Percentiles rank a stretch among this genome's conserved stretches.
Evolutionary conservation across 2,329 filamentous ascomycete species (phyloP).

Genomic region (Talaromyces sp.): DNA sequence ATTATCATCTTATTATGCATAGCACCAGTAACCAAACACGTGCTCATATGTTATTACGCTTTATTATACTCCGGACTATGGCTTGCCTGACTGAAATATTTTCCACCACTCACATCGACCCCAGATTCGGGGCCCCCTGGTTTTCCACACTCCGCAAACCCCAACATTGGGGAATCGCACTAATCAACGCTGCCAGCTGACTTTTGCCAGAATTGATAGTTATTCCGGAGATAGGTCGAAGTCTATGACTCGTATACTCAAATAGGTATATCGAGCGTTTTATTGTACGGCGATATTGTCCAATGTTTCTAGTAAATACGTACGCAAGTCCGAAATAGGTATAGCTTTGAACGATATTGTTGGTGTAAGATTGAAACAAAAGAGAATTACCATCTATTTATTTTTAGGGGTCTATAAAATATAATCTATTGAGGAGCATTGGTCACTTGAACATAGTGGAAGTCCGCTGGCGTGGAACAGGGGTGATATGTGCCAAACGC

Average conservation of each 20-base stretch:
- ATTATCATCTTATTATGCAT: neutral
- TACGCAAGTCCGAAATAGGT: neutral
- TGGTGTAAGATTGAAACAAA: neutral
- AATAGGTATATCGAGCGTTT: neutral
- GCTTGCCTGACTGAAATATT: neutral
- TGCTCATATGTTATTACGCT: neutral
- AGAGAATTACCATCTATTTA: neutral
- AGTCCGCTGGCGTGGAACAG: constrained; percentile 43
- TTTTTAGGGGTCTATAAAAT: neutral
- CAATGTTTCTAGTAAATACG: neutral
- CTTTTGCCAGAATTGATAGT: neutral
- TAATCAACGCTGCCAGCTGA: neutral
- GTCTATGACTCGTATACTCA: neutral
- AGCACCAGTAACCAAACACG: neutral
- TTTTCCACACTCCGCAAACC: constrained; percentile 1
- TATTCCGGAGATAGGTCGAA: neutral
- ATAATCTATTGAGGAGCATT: neutral
- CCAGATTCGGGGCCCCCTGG: neutral
- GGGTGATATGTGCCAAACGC: constrained; percentile 42
- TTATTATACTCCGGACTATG: neutral
- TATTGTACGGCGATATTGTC: neutral
- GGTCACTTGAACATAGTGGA: constrained; percentile 28
- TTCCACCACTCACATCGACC: constrained; percentile 9
- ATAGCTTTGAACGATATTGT: neutral
- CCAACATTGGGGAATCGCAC: neutral